Base-by-base conservation (phyloP, 331 rosid genomes). In the Saraca asoca region DNA sequence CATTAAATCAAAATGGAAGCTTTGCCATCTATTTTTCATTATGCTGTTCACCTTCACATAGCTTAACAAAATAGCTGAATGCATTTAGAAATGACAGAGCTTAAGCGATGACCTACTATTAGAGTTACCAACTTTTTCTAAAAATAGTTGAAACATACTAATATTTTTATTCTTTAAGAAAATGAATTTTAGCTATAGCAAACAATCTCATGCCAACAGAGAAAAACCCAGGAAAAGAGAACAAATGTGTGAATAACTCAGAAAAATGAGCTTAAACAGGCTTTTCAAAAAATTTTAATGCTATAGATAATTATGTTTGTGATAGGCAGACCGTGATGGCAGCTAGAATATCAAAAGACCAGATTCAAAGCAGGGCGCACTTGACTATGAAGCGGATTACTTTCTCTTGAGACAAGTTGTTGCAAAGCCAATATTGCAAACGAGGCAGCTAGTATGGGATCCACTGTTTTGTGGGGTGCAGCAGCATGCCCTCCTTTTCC, bases 401-500 rank as follows among this genome's bases (percentile, higher is more conserved):
- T 41, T 76, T 88, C 89, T 71, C 87, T 81, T 1, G 91, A 88
- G 70, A 88, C 77, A 46, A 88, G 79, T 62, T 83, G 89, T 66
- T 85, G 95, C 72, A 85, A 63, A 41, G 91, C 79, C 66, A 81
- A 54, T 70, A 88, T 79, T 56, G 86, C 73, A 66, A 79, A 79
- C 31, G 91, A 81, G 14, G 86, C 71, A 59, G 95, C 89, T 20
- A 85, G 62, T 35, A 83, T 9, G 8, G 91, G 91, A 52, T 88
- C 95, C 0, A 71, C 58, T 62, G 12, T 65, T 5, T 9, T 0
- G 35, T 85, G 89, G 7, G 95, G 89, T 0, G 0, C 18, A 12
- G 88, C 91, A 54, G 89, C 89, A 75, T 79, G 83, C 41, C 85
- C 89, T 0, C 82, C 89, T 46, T 59, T 64, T 42, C 95, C 88